These are phyloP conservation scores for Paraleonurus japonicus DNA, from an alignment of 257 asterid genomes.

Conservation along the genomic window DNA sequence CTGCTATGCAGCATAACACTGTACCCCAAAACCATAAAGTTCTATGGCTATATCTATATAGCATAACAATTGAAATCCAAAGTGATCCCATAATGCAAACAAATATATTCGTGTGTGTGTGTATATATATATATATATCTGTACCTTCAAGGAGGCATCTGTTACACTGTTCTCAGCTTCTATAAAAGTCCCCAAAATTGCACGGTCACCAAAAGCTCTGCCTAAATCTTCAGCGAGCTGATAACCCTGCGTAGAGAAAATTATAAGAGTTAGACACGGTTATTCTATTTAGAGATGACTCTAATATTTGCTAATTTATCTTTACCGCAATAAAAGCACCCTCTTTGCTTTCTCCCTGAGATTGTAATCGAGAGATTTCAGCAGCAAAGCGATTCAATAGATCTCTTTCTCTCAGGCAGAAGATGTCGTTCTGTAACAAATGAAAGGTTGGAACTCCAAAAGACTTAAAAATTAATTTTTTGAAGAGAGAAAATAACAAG, in stretches of 20 bases:
- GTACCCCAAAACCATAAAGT: not conserved
- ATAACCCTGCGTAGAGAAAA: slow-evolving; percentile 55
- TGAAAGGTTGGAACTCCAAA: slow-evolving; percentile 8
- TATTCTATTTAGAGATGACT: not conserved
- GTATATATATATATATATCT: not conserved
- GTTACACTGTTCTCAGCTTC: slow-evolving; percentile 69
- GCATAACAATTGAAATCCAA: not conserved
- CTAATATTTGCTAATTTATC: not conserved
- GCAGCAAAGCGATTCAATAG: slow-evolving; percentile 72
- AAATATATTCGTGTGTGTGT: not conserved
- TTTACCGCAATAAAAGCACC: slow-evolving; percentile 61
- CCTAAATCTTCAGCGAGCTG: slow-evolving; percentile 98
- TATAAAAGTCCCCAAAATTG: slow-evolving; percentile 56
- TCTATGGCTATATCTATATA: not conserved
- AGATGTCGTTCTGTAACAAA: slow-evolving; percentile 59
- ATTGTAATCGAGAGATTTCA: slow-evolving; percentile 61
- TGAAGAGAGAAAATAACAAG: slow-evolving; percentile 1
- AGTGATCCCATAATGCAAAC: not conserved
- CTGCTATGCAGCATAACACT: not conserved
- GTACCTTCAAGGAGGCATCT: slow-evolving; percentile 64
- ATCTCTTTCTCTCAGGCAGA: slow-evolving; percentile 90
- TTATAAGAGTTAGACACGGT: slow-evolving; percentile 7
- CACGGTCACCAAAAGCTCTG: slow-evolving; percentile 77
- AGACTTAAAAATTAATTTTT: slow-evolving; percentile 8
- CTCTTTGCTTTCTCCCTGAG: slow-evolving; percentile 84